phyloP scores from a whole-genome alignment of 352 stramenopile species.

The Saprolegnia diclina region DNA sequence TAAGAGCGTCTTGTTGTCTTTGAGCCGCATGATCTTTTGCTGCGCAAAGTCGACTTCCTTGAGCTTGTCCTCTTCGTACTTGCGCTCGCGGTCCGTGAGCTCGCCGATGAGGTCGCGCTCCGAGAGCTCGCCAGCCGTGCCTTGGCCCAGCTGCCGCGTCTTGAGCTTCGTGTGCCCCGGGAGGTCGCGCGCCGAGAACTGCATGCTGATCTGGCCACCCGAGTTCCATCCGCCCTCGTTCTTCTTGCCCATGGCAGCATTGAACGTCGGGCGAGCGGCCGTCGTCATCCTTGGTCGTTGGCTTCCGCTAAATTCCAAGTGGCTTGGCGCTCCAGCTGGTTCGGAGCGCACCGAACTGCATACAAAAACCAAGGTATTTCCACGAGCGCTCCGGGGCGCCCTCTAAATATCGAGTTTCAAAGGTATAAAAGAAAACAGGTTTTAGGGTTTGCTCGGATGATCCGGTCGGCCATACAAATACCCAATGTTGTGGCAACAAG shows the following conservation, averaged over 20 bases:
- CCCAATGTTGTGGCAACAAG: no score
- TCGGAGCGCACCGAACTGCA: not conserved
- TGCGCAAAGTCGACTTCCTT: conserved; percentile 74
- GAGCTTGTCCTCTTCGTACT: conserved; percentile 69
- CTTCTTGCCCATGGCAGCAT: conserved; percentile 77
- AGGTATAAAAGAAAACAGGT: not conserved
- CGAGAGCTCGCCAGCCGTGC: conserved; percentile 71
- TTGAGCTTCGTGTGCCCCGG: conserved; percentile 80
- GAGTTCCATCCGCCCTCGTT: conserved; percentile 83
- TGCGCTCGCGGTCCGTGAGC: conserved; percentile 62
- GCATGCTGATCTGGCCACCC: conserved; percentile 71
- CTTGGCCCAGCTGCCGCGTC: conserved; percentile 76
- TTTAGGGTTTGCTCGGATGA: not conserved
- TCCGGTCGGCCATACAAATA: no score
- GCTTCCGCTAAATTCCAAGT: not conserved
- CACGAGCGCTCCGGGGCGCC: no score
- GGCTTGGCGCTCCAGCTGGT: not conserved
- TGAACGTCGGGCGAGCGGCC: conserved; percentile 79
- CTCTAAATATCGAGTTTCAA: not conserved
- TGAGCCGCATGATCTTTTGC: conserved; percentile 64
- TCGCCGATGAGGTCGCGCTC: conserved; percentile 66
- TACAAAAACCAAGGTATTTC: not conserved
- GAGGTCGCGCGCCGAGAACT: conserved; percentile 76
- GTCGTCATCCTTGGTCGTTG: conserved; percentile 56
- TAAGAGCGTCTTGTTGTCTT: conserved; percentile 80